A percentile compares a stretch with the other conserved stretches of the same genome.
These are phyloP conservation scores for Suaeda aralocaspica DNA, from an alignment of 148 eudicot species.

Conservation along the genomic window DNA sequence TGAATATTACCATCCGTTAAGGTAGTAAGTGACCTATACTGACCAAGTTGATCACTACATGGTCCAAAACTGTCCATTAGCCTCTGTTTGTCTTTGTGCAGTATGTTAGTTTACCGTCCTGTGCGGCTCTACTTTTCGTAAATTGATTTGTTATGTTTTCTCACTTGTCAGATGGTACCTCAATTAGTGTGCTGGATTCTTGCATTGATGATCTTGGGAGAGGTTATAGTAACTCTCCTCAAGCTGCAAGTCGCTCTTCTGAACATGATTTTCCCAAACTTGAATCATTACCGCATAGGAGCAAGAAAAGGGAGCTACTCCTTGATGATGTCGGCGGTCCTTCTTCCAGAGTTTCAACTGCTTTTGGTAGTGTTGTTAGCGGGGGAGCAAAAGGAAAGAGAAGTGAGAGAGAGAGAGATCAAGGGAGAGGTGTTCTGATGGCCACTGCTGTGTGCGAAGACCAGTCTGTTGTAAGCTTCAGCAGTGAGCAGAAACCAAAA, in stretches of 20 bases:
- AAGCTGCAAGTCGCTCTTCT: conserved; percentile 20
- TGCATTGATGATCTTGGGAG: conserved; percentile 22
- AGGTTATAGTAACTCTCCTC: conserved; percentile 29
- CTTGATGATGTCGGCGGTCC: conserved; percentile 38
- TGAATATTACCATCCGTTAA: not conserved
- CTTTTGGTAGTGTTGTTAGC: conserved; percentile 10
- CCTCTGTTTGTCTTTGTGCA: not conserved
- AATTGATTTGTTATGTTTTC: not conserved
- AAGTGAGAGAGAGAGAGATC: conserved; percentile 29
- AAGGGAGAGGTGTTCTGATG: conserved; percentile 18
- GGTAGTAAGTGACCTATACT: too few species aligned
- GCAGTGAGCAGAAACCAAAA: conserved; percentile 26
- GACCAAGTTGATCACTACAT: not conserved
- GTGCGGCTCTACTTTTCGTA: not conserved
- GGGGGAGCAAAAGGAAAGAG: conserved; percentile 35
- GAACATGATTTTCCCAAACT: conserved; percentile 23
- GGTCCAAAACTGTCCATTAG: not conserved
- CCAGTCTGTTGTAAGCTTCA: conserved; percentile 22
- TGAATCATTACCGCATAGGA: conserved; percentile 24
- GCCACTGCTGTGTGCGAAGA: conserved; percentile 12
- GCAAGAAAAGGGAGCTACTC: conserved; percentile 29
- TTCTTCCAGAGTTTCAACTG: conserved; percentile 23
- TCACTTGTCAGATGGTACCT: conserved; percentile 27
- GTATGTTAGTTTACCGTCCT: not conserved
- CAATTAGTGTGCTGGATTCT: conserved; percentile 29